A percentile compares a stretch with the other conserved stretches of the same genome.
phyloP scores from a whole-genome alignment of 2,329 filamentous ascomycete genomes.

The Rhytidhysteron rufulum region DNA sequence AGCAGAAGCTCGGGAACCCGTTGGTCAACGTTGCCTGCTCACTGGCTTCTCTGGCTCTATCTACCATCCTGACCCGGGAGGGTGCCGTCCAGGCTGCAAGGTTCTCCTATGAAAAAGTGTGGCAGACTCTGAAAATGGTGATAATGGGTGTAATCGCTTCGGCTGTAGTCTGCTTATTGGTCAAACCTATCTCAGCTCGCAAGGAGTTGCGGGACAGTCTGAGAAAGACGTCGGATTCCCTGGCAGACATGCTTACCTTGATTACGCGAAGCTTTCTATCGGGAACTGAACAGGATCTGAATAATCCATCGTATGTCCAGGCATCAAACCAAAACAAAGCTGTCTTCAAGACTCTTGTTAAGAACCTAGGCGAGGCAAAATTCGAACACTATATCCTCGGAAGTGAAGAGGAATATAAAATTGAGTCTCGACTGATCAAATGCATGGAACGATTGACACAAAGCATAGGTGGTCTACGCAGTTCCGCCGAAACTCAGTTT shows the following conservation, averaged over 20 bases:
- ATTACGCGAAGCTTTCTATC: constrained; percentile 82
- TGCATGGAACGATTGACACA: constrained; percentile 83
- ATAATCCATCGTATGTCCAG: constrained; percentile 60
- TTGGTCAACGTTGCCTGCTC: constrained; percentile 77
- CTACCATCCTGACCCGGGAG: constrained; percentile 87
- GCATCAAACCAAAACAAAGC: constrained; percentile 62
- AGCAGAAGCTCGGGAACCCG: constrained; percentile 73
- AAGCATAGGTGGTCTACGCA: constrained; percentile 83
- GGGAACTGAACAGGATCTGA: constrained; percentile 74
- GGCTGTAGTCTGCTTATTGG: constrained; percentile 53
- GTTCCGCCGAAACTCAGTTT: constrained; percentile 87
- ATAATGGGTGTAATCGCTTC: constrained; percentile 57
- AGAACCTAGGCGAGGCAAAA: constrained; percentile 78
- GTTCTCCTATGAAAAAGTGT: constrained; percentile 79
- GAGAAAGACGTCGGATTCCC: constrained; percentile 66
- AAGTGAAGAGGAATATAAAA: constrained; percentile 70
- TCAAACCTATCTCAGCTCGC: constrained; percentile 77
- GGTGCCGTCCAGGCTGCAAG: constrained; percentile 78
- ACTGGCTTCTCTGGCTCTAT: constrained; percentile 80
- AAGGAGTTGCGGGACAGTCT: constrained; percentile 69
- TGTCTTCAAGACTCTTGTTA: constrained; percentile 67
- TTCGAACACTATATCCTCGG: constrained; percentile 83
- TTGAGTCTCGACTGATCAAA: constrained; percentile 76
- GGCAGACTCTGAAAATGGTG: constrained; percentile 57
- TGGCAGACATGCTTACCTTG: constrained; percentile 76